These are phyloP conservation scores for Salvia miltiorrhiza DNA, from an alignment of 257 asterid genomes.

Conservation along the genomic window DNA sequence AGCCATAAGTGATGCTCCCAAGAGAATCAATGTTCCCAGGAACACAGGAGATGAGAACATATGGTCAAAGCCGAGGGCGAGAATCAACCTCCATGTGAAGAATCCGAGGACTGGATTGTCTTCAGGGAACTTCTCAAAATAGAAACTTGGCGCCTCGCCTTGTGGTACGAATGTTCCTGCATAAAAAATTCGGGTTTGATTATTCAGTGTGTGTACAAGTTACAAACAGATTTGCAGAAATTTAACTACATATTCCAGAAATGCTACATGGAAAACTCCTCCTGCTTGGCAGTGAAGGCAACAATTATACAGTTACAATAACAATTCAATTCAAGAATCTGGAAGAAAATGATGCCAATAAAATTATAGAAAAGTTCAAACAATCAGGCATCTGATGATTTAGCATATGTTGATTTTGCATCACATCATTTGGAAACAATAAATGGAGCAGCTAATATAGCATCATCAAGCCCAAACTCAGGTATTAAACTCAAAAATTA, in stretches of 20 bases:
- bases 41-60: slow-evolving; percentile 86
- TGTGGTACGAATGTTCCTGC: slow-evolving; percentile 75
- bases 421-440: background rate
- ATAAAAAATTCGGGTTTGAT: background rate
- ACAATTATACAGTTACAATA: background rate
- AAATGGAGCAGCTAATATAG: background rate
- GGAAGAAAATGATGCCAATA: background rate
- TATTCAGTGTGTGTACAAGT: background rate
- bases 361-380: too few species aligned
- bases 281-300: background rate
- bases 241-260: background rate
- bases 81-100: slow-evolving; percentile 86
- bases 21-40: slow-evolving; percentile 56
- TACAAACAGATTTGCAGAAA: background rate
- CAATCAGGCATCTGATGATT: background rate
- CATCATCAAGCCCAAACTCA: background rate
- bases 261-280: background rate
- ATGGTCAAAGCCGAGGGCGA: slow-evolving; percentile 74
- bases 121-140: slow-evolving; percentile 59
- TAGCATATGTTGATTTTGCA: background rate
- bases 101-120: slow-evolving; percentile 66
- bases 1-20: slow-evolving; percentile 90
- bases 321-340: background rate
- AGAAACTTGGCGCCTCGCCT: slow-evolving; percentile 71
- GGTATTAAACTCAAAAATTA: slow-evolving; percentile 6